Evolutionary conservation across 495 filamentous ascomycete genomes (phyloP), one percentile per base, ranked within the genome.

Genomic region (Cercophora newfieldiana): DNA sequence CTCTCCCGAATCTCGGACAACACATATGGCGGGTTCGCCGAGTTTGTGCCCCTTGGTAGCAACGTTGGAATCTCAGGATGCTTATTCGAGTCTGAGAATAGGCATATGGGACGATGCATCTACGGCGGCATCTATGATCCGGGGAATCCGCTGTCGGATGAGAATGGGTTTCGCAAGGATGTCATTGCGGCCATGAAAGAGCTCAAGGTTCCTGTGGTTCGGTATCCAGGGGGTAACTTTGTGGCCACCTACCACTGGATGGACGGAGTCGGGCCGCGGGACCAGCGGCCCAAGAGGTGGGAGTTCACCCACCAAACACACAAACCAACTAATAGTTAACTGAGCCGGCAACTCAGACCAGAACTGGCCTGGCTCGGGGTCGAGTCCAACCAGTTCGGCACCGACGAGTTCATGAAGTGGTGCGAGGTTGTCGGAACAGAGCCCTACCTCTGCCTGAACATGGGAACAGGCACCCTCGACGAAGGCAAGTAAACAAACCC

Each of bases 101-200:
- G 89, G 72, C 90, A 93, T 69, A 92, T 91, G 89, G 91, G 90
- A 51, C 84, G 91, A 50, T 94, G 90, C 77, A 91, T 94, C 75
- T 94, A 94, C 73, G 90, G 90, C 62, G 91, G 91, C 64, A 90
- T 94, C 71, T 93, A 92, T 76, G 90, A 92, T 65, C 90, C 89
- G 1, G 82, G 79, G 14, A 91, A 86, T 72, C 78, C 85, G 0
- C 78, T 91, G n/a, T 87, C 89, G 2, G 91, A 93, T 66, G 80
- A 87, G 62, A 82, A 91, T 71, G 90, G 90, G 16, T 93, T 91
- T 75, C 86, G 90, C 18, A 91, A 83, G 66, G 90, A 93, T 75
- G 90, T 94, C 18, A 80, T 93, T 26, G 81, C 83, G 59, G 86
- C 88, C 7, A 76, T 93, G 60, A 85, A 86, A 68, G 89, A 90